phyloP scores from a whole-genome alignment of 73 alveolate species.

The Blepharisma stoltei region DNA sequence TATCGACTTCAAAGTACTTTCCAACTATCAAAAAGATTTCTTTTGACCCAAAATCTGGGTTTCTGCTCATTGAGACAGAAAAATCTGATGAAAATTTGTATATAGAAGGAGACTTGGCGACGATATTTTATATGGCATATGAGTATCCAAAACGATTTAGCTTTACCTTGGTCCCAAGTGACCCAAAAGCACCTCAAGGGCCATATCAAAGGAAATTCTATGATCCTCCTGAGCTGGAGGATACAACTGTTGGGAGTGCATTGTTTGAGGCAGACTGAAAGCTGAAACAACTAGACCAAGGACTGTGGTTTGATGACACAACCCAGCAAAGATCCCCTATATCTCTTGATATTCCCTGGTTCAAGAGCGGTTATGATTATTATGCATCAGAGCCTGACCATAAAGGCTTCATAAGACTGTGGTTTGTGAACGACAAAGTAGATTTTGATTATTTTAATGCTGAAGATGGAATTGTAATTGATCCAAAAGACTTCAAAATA shows the following conservation, averaged over 20 bases:
- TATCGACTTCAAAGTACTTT: not conserved
- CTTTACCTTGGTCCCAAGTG: conserved; percentile 33
- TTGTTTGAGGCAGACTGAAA: conserved; percentile 38
- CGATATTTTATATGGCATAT: conserved; percentile 11
- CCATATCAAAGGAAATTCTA: conserved; percentile 20
- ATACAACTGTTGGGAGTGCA: conserved; percentile 11
- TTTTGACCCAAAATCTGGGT: conserved; percentile 14
- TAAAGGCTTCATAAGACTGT: not conserved
- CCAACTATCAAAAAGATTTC: not conserved
- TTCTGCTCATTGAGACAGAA: not conserved
- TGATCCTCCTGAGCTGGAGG: conserved; percentile 29
- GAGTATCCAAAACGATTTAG: not conserved
- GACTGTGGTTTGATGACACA: conserved; percentile 20
- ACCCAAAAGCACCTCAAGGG: conserved; percentile 28
- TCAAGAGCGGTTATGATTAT: conserved; percentile 10
- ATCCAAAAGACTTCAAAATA: conserved; percentile 13
- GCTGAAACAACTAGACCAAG: conserved; percentile 28
- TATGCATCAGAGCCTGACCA: not conserved
- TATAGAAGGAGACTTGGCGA: conserved; percentile 9
- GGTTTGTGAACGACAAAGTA: conserved; percentile 29
- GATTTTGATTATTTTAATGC: conserved; percentile 18
- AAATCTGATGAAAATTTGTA: not conserved
- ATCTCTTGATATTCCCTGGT: not conserved
- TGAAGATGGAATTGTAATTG: not conserved
- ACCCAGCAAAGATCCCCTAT: not conserved